phyloP scores from a whole-genome alignment of 768 basidiomycete species.

The Amanita pallidorosea region DNA sequence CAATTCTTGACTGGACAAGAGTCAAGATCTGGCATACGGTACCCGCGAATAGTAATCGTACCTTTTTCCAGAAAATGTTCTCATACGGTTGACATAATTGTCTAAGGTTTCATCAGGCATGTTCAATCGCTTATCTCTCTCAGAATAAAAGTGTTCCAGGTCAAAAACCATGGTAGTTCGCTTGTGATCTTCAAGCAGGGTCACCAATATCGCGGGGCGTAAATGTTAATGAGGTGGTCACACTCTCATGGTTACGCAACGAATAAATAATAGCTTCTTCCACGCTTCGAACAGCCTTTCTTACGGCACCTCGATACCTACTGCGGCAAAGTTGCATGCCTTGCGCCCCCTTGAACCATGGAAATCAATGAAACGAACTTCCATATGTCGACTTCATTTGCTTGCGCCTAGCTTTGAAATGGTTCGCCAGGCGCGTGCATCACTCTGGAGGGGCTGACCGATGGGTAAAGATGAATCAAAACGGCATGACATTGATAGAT shows the following conservation, averaged over 20 bases:
- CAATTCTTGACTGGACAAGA: neutral
- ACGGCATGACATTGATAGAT: slow-evolving; percentile 3
- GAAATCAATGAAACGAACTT: neutral
- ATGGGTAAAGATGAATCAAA: neutral
- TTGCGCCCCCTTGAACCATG: neutral
- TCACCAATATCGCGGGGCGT: neutral
- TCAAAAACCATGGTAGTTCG: slow-evolving; percentile 21
- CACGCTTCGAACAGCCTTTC: neutral
- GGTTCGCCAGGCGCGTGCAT: neutral
- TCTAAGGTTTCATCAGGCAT: slow-evolving; percentile 42
- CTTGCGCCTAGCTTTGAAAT: neutral
- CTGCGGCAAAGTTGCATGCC: neutral
- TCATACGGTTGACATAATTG: slow-evolving; percentile 30
- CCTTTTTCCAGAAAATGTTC: slow-evolving; percentile 11
- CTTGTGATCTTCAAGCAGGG: neutral
- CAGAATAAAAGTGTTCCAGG: slow-evolving; percentile 37
- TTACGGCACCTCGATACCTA: neutral
- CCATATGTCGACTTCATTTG: neutral
- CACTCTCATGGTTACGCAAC: neutral
- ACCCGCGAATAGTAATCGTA: slow-evolving; percentile 8
- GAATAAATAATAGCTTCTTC: neutral
- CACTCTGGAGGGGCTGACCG: neutral
- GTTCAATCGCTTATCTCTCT: slow-evolving; percentile 44
- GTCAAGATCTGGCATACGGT: neutral
- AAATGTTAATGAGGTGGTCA: no score